These are phyloP conservation scores for Trichophyton mentagrophytes DNA, from an alignment of 2,329 filamentous ascomycete species.

Conservation along the genomic window DNA sequence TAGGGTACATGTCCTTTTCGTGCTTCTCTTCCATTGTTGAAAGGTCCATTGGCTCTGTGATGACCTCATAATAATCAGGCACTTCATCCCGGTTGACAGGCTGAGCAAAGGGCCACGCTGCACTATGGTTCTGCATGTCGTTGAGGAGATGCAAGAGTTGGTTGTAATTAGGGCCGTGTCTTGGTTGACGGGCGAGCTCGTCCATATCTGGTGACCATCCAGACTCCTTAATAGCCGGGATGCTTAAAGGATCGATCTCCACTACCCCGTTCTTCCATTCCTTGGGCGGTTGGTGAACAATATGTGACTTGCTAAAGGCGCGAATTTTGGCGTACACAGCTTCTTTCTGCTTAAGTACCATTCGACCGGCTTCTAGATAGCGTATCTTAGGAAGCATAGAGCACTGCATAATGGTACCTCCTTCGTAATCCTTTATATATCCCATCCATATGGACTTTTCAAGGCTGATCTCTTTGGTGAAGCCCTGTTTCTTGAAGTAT, in stretches of 20 bases:
- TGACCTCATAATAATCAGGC: slow-evolving; percentile 97
- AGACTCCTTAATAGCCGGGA: slow-evolving; percentile 77
- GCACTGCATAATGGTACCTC: slow-evolving; percentile 98
- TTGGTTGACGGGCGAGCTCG: slow-evolving; percentile 82
- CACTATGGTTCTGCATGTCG: slow-evolving; percentile 85
- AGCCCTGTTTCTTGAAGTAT: slow-evolving; percentile 98
- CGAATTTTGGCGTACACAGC: slow-evolving; percentile 89
- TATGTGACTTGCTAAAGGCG: slow-evolving; percentile 76
- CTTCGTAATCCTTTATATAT: slow-evolving; percentile 99
- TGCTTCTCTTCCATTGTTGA: slow-evolving; percentile 92
- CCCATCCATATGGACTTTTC: slow-evolving; percentile 93
- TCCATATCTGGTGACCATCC: slow-evolving; percentile 99
- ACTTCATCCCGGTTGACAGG: slow-evolving; percentile 94
- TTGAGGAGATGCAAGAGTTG: slow-evolving; percentile 85
- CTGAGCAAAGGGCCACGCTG: slow-evolving; percentile 86
- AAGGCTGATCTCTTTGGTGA: slow-evolving; percentile 95
- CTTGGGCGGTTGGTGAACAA: slow-evolving; percentile 71
- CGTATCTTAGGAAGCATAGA: slow-evolving; percentile 90
- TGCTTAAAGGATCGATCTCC: slow-evolving; percentile 71
- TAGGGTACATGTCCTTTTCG: slow-evolving; percentile 82
- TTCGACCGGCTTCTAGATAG: slow-evolving; percentile 82
- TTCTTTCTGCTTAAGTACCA: slow-evolving; percentile 96
- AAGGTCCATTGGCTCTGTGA: slow-evolving; percentile 94
- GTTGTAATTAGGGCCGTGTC: slow-evolving; percentile 93
- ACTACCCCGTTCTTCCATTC: slow-evolving; percentile 67